Base-by-base conservation (phyloP, 2,329 filamentous ascomycete genomes). In the Fusarium concolor region DNA sequence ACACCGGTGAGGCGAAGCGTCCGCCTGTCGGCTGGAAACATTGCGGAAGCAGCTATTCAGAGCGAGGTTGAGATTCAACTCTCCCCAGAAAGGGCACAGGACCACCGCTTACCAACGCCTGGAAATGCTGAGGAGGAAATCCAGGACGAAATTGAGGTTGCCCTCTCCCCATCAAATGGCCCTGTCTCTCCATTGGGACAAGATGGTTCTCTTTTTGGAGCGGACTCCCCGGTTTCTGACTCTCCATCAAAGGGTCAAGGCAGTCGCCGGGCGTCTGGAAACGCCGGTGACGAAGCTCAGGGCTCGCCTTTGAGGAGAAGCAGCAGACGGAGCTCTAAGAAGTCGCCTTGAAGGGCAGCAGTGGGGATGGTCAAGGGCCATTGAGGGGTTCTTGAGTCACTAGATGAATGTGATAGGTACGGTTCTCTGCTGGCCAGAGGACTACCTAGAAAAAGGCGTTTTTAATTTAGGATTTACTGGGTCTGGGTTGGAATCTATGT, bases 361-460 rank as follows among this genome's bases (percentile, higher is more conserved):
- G 49, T 60, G 37, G 29, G 20, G 22, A 8, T 26, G n/a, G 10
- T 20, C 35, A 26, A 31, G 45, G 24, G 24, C 41, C 20, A 43
- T 54, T 11, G 43, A 65, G 39, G 39, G 24, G 39, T 51, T 17
- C n/a, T 49, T 20, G 41, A 29, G 26, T 42, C 10, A 38, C 14
- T 22, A 24, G 28, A 18, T 24, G 52, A 24, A 24, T 33, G 18
- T 22, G 18, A 31, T 41, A 11, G 47, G 47, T 41, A 53, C 22
- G 38, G 6, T 22, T 61, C 51, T 53, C 65, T 69, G 65, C 65
- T 24, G 65, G 65, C 24, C 50, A 33, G 47, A 55, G 41, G 29
- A 35, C 18, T 44, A 18, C 26, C 17, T 33, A 10, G 26, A 28
- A 26, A 63, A 67, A 67, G 35, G 41, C 47, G 50, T 51, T 60